phyloP scores from a whole-genome alignment of 2,329 filamentous ascomycete species.

The Pseudogymnoascus sp. region DNA sequence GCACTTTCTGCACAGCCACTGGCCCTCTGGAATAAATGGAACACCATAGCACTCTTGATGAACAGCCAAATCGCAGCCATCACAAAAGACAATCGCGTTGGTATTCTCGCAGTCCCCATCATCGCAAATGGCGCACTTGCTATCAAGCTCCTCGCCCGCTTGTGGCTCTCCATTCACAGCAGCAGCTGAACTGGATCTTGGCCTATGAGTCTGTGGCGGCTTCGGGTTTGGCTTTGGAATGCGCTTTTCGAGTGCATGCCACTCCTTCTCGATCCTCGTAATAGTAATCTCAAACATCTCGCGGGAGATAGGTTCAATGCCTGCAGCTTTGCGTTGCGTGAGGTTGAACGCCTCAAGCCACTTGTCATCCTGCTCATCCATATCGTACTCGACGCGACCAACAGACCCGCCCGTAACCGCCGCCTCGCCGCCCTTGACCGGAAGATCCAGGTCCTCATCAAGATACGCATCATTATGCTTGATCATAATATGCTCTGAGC shows the following conservation, averaged over 20 bases:
- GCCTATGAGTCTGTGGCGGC: constrained; percentile 86
- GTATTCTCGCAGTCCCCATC: constrained; percentile 99
- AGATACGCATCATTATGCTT: constrained; percentile 51
- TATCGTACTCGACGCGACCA: constrained; percentile 93
- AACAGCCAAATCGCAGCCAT: constrained; percentile 93
- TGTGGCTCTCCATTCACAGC: constrained; percentile 90
- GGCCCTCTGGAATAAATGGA: constrained; percentile 95
- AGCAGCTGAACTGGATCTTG: constrained; percentile 85
- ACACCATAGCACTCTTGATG: constrained; percentile 99
- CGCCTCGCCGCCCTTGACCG: constrained; percentile 50
- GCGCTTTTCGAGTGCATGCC: constrained; percentile 89
- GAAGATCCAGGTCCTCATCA: constrained; percentile 49
- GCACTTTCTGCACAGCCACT: constrained; percentile 96
- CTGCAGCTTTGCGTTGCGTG: constrained; percentile 58
- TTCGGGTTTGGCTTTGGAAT: constrained; percentile 97
- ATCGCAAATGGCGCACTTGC: constrained; percentile 94
- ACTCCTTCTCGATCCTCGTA: constrained; percentile 98
- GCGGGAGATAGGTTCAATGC: constrained; percentile 76
- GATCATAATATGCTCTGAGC: constrained; percentile 64
- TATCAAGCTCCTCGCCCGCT: constrained; percentile 87
- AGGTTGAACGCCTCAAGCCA: constrained; percentile 83
- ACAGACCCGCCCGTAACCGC: constrained; percentile 44
- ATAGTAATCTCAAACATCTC: constrained; percentile 97
- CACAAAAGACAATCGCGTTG: constrained; percentile 97
- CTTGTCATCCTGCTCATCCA: constrained; percentile 98